phyloP scores from a whole-genome alignment of 805 yeast species.

The Pichia deserticola region DNA sequence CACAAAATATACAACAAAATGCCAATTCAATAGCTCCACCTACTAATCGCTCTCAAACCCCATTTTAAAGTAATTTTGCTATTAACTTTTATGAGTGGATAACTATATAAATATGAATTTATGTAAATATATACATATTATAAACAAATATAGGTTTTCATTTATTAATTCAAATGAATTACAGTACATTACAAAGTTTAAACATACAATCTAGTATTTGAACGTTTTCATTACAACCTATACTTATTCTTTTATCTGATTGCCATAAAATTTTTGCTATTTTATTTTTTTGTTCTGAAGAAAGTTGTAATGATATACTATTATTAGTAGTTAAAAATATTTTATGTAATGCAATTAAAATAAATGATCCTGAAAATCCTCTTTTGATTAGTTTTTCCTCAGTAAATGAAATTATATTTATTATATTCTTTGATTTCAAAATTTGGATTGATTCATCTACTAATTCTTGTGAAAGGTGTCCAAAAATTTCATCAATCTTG shows the following conservation, averaged over 20 bases:
- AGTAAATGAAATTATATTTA: conserved; percentile 20
- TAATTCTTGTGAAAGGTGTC: conserved; percentile 23
- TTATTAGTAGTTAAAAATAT: conserved; percentile 32
- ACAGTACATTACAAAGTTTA: conserved; percentile 39
- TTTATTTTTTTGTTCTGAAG: conserved; percentile 45
- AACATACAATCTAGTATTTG: conserved; percentile 63
- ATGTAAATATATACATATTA: not conserved
- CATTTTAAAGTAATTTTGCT: not conserved
- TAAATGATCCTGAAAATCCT: conserved; percentile 28
- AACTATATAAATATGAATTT: too few species aligned
- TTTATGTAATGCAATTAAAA: conserved; percentile 28
- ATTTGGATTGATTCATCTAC: conserved; percentile 15
- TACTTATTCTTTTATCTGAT: conserved; percentile 65
- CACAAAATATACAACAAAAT: too few species aligned
- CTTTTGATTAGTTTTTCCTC: conserved; percentile 23
- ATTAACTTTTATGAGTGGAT: too few species aligned
- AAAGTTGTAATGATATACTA: conserved; percentile 40
- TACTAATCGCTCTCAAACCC: not conserved
- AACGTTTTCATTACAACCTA: conserved; percentile 85
- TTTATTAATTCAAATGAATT: not conserved
- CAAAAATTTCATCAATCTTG: conserved; percentile 27
- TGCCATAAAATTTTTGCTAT: conserved; percentile 63
- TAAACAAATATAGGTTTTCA: not conserved
- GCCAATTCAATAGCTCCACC: not conserved
- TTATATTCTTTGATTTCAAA: conserved; percentile 17